Base-by-base conservation (phyloP, 139 green algal species). In the Volvox reticuliferus region DNA sequence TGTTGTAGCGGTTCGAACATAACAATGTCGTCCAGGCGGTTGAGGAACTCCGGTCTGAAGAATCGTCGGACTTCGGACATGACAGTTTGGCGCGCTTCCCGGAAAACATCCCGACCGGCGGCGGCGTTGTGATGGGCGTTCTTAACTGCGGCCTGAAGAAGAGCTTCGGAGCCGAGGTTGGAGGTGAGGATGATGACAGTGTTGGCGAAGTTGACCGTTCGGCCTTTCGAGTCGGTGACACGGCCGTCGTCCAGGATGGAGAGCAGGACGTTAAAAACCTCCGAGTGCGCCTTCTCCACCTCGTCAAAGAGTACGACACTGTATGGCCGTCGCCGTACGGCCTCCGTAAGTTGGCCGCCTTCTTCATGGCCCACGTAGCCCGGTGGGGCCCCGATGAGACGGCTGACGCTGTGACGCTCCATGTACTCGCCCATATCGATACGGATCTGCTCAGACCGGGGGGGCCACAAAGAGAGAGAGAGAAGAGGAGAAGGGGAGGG, bases 351-450 rank as follows among this genome's bases (percentile, higher is more conserved):
- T 95, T 99, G 98, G 24, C 98, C 98, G 21, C 95, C 95, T 85
- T 95, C 92, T 13, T 95, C 92, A 86, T 97, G 91, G 19, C 95
- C 95, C 19, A 96, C 88, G 89, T 96, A 96, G 33, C 94, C 94
- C 20, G 88, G 77, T 5, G 98, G 98, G 12, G 98, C 98, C 14
- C 97, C 97, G 36, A 99, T 95, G 1, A 99, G 95, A 1, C 97
- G 86, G 33, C 78, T 94, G 33, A 99, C 97, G n/a, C 81, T 96
- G 93, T 99, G 97, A 94, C 98, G 98, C 95, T 99, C 97, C 97
- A 99, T 99, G 95, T 99, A 98, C 95, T 99, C 98, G 73, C 95
- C 97, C 98, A 99, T 99, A 95, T 99, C 98, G 37, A 99, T 96
- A 36, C 98, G 96, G 24, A 96, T 87, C 87, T 92, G 89, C 86